Percentiles rank a stretch among this genome's conserved stretches.
phyloP scores from a whole-genome alignment of 202 grass and related monocot species.

The Musa balbisiana region DNA sequence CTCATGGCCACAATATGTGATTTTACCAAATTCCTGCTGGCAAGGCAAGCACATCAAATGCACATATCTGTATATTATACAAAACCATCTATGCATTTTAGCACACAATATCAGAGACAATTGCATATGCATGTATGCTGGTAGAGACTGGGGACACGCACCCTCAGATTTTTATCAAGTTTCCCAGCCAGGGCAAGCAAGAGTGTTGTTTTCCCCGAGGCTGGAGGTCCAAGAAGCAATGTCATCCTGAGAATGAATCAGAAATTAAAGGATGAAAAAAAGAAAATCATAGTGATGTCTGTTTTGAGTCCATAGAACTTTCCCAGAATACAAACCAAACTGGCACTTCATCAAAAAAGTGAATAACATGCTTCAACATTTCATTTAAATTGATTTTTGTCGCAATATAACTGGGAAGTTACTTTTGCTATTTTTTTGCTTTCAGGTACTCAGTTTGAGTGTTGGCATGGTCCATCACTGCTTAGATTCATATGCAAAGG shows the following conservation, averaged over 20 bases:
- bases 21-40: slow-evolving; percentile 46
- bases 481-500: not conserved
- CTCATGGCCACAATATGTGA: slow-evolving; percentile 69
- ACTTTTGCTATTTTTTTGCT: no score
- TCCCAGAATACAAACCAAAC: no score
- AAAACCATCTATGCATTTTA: not conserved
- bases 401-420: no score
- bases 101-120: not conserved
- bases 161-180: slow-evolving; percentile 57
- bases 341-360: no score
- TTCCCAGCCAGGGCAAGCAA: slow-evolving; percentile 68
- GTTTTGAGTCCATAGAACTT: not conserved
- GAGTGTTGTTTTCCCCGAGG: slow-evolving; percentile 79
- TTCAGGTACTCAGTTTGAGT: no score
- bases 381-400: no score
- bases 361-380: no score
- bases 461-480: no score
- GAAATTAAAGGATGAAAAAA: not conserved
- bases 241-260: slow-evolving; percentile 65
- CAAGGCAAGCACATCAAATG: not conserved
- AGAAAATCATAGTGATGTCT: not conserved
- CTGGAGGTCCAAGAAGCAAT: slow-evolving; percentile 83
- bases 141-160: not conserved
- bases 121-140: no score
- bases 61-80: not conserved